These are phyloP conservation scores for Trichoderma arundinaceum DNA, from an alignment of 2,329 filamentous ascomycete species.

Conservation along the genomic window DNA sequence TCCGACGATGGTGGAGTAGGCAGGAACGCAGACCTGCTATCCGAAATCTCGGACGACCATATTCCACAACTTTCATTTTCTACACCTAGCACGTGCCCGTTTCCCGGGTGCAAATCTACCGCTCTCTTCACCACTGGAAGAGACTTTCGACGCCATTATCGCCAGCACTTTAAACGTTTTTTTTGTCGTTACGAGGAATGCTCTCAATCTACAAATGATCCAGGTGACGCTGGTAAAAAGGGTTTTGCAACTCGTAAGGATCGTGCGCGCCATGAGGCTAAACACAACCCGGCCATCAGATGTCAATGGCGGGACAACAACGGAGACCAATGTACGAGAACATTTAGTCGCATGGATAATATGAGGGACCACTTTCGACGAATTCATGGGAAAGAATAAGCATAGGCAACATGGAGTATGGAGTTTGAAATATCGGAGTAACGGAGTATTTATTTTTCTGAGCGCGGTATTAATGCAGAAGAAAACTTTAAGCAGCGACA, in stretches of 20 bases:
- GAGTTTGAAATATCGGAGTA: background rate
- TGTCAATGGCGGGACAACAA: background rate
- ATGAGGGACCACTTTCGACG: background rate
- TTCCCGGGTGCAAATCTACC: background rate
- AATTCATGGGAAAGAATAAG: background rate
- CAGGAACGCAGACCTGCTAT: background rate
- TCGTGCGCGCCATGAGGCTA: background rate
- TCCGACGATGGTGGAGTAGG: background rate
- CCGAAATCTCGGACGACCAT: background rate
- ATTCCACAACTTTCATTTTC: background rate
- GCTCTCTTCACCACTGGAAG: background rate
- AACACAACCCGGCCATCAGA: background rate
- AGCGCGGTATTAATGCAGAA: too few relatives aligned
- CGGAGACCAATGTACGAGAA: background rate
- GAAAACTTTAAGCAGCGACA: too few relatives aligned
- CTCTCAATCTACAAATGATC: background rate
- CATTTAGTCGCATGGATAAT: slow-evolving; percentile 3
- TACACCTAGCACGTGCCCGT: background rate
- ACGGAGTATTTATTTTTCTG: too few relatives aligned
- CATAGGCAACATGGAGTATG: background rate
- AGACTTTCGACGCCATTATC: background rate
- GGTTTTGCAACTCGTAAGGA: background rate
- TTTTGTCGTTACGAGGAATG: background rate
- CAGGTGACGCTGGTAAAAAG: background rate
- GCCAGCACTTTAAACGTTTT: background rate